Conservation (phyloP, 2,329 filamentous ascomycete species). For the Nothophaeocryptopus gaeumannii region DNA sequence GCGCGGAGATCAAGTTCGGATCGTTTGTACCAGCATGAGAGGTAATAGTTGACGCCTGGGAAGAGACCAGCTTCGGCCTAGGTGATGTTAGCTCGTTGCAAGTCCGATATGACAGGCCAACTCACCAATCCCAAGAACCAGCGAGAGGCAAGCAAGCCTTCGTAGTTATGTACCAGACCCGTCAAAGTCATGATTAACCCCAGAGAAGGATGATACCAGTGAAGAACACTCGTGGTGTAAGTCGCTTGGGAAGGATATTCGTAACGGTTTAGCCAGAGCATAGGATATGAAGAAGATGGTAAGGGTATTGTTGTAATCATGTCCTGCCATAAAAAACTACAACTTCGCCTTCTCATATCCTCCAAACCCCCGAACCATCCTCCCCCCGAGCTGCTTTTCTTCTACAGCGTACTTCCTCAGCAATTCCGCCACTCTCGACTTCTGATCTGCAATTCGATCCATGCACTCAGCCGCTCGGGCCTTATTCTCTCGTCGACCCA, state of each 20-base stretch:
- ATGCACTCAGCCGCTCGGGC: constrained; percentile 51
- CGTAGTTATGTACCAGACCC: constrained; percentile 25
- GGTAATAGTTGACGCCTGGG: constrained; percentile 74
- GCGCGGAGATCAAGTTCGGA: constrained; percentile 74
- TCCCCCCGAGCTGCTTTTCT: constrained; percentile 41
- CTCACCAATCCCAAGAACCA: constrained; percentile 29
- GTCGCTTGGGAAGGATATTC: constrained; percentile 73
- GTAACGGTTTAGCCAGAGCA: constrained; percentile 74
- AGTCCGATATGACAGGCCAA: too few relatives aligned
- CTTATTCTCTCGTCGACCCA: constrained; percentile 77
- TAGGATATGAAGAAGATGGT: constrained; percentile 89
- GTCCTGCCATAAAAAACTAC: constrained; percentile 57
- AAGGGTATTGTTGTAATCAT: constrained; percentile 70
- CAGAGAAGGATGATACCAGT: constrained; percentile 74
- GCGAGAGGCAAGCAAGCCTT: constrained; percentile 27
- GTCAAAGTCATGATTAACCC: constrained; percentile 47
- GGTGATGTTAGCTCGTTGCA: too few relatives aligned
- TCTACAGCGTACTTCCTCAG: constrained; percentile 58
- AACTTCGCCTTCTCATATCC: constrained; percentile 39
- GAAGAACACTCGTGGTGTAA: constrained; percentile 69
- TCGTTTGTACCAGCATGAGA: constrained; percentile 79
- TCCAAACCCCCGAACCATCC: constrained; percentile 28
- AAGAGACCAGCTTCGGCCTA: constrained; percentile 44
- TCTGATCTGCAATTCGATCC: constrained; percentile 62
- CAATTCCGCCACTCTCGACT: constrained; percentile 62